A percentile compares a stretch with the other conserved stretches of the same genome.
These are phyloP conservation scores for Urostyla sp. DNA, from an alignment of 73 alveolate species.

Conservation along the genomic window DNA sequence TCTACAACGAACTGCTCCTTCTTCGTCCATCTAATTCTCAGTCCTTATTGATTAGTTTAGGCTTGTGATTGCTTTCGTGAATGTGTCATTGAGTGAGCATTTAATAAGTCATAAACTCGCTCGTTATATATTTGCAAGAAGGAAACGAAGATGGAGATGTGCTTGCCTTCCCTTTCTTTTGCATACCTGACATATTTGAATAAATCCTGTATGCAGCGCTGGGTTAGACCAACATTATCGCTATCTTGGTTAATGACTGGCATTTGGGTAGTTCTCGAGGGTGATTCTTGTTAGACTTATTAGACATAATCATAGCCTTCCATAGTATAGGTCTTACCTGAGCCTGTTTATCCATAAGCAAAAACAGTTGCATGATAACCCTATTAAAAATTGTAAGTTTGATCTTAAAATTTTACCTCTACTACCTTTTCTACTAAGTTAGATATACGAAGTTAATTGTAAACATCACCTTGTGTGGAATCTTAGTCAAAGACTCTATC, in stretches of 20 bases:
- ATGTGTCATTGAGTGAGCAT: slow-evolving; percentile 10
- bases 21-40: slow-evolving; percentile 84
- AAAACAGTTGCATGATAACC: slow-evolving; percentile 70
- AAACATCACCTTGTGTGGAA: slow-evolving; percentile 36
- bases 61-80: neutral
- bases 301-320: slow-evolving; percentile 45
- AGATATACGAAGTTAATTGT: slow-evolving; percentile 11
- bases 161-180: slow-evolving; percentile 36
- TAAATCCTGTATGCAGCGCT: slow-evolving; percentile 49
- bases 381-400: neutral
- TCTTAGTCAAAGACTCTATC: slow-evolving; percentile 46
- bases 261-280: neutral
- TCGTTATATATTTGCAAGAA: slow-evolving; percentile 75
- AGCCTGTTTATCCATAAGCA: slow-evolving; percentile 71
- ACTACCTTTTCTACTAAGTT: slow-evolving; percentile 43
- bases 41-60: slow-evolving; percentile 46
- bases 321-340: slow-evolving; percentile 72
- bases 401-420: slow-evolving; percentile 7
- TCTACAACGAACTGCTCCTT: slow-evolving; percentile 87
- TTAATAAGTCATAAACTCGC: slow-evolving; percentile 66
- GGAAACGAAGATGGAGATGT: slow-evolving; percentile 58
- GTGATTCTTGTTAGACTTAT: neutral
- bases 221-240: slow-evolving; percentile 29
- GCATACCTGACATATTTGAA: slow-evolving; percentile 15
- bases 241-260: slow-evolving; percentile 1